A percentile compares a stretch with the other conserved stretches of the same genome.
Evolutionary conservation across 106 monocot genomes (phyloP).

Genomic region (Phalaenopsis aphrodite): DNA sequence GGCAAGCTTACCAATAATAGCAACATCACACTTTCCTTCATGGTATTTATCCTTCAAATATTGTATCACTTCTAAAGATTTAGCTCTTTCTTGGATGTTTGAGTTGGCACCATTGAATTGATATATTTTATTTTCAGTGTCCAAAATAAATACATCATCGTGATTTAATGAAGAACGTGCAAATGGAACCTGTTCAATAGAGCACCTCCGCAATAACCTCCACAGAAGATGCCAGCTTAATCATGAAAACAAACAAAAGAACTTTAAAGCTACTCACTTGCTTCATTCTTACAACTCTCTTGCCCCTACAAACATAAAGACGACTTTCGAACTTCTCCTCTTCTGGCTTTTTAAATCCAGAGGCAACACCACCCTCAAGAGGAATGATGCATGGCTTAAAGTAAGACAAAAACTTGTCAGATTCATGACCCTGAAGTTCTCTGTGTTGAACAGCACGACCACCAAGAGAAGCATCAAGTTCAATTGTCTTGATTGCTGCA

Average conservation of each 20-base stretch:
- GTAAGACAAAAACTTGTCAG: slow-evolving; percentile 55
- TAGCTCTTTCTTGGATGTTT: slow-evolving; percentile 32
- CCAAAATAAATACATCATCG: slow-evolving; percentile 27
- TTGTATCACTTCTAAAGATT: slow-evolving; percentile 36
- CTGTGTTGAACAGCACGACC: slow-evolving; percentile 56
- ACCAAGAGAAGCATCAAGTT: slow-evolving; percentile 50
- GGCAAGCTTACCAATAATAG: slow-evolving; percentile 33
- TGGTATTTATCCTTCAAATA: slow-evolving; percentile 38
- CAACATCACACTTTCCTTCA: slow-evolving; percentile 38
- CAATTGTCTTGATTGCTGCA: slow-evolving; percentile 51
- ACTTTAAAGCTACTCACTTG: slow-evolving; percentile 17
- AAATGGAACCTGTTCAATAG: slow-evolving; percentile 30
- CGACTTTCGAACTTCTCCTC: slow-evolving; percentile 24
- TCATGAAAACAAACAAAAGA: background rate
- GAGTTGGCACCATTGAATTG: slow-evolving; percentile 30
- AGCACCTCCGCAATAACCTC: background rate
- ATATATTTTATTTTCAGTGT: slow-evolving; percentile 27
- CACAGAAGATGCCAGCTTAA: background rate
- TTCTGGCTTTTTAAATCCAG: slow-evolving; percentile 34
- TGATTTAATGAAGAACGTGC: slow-evolving; percentile 26
- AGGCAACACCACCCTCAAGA: slow-evolving; percentile 35
- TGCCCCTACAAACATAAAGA: slow-evolving; percentile 49
- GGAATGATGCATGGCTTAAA: slow-evolving; percentile 61
- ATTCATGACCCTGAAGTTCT: slow-evolving; percentile 44
- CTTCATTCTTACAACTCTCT: slow-evolving; percentile 45